Evolutionary conservation across 2,329 filamentous ascomycete genomes (phyloP).

Genomic region (Hortaea werneckii): DNA sequence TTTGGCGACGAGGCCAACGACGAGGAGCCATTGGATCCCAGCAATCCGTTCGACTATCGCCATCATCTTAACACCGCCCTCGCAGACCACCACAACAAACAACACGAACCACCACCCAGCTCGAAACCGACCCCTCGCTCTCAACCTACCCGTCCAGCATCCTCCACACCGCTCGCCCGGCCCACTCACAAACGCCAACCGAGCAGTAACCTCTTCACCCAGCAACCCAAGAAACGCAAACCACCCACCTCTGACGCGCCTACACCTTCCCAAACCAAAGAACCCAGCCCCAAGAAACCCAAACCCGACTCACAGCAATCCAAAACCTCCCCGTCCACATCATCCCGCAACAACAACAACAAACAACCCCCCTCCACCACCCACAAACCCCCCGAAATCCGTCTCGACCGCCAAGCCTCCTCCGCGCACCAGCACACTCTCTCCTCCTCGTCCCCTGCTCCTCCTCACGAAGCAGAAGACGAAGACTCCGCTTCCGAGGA

Average conservation of each 20-base stretch:
- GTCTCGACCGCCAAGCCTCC: conserved; percentile 21
- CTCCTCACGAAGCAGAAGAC: no score
- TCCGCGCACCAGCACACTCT: conserved; percentile 4
- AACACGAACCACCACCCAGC: conserved; percentile 20
- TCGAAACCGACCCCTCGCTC: conserved; percentile 11
- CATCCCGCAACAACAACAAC: conserved; percentile 2
- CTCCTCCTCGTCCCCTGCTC: no score
- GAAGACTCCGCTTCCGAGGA: conserved; percentile 13
- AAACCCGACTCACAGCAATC: conserved; percentile 9
- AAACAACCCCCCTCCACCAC: not conserved
- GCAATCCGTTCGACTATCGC: conserved; percentile 41
- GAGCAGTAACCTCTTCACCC: not conserved
- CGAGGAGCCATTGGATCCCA: conserved; percentile 28
- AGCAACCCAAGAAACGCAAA: conserved; percentile 16
- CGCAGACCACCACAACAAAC: not conserved
- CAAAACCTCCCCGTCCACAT: no score
- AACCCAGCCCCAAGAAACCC: conserved; percentile 6
- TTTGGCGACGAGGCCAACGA: conserved; percentile 27
- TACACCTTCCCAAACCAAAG: not conserved
- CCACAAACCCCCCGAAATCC: conserved; percentile 7
- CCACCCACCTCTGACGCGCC: conserved; percentile 1
- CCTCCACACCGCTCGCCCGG: conserved; percentile 9
- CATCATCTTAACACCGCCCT: conserved; percentile 30
- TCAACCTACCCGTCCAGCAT: conserved; percentile 8
- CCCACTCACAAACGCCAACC: conserved; percentile 7